phyloP scores from a whole-genome alignment of 371 early-diverging fungal genomes.

The Mortierella sp. region DNA sequence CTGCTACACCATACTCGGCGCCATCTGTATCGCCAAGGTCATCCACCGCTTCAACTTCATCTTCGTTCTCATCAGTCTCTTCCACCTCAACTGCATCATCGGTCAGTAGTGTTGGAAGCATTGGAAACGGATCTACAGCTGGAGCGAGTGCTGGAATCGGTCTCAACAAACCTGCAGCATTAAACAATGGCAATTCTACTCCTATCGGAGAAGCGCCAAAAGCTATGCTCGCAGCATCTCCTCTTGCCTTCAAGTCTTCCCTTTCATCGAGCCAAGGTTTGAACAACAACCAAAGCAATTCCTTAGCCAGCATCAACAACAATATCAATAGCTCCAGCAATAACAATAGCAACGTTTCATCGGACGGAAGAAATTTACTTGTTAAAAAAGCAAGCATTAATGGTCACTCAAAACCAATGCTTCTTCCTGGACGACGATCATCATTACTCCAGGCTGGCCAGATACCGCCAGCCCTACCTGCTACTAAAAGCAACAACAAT shows the following conservation, averaged over 20 bases:
- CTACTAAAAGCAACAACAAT: constrained; percentile 1
- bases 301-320: not conserved
- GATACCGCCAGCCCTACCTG: constrained; percentile 13
- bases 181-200: not conserved
- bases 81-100: constrained; percentile 11
- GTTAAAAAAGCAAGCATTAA: constrained; percentile 21
- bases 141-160: not conserved
- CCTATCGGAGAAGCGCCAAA: not conserved
- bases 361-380: constrained; percentile 2
- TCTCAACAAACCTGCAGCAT: constrained; percentile 1
- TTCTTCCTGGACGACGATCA: constrained; percentile 46
- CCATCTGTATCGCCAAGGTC: constrained; percentile 13
- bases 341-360: constrained; percentile 4
- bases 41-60: constrained; percentile 13
- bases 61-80: constrained; percentile 12
- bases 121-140: not conserved
- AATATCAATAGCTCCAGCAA: not conserved
- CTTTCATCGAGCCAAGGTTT: not conserved
- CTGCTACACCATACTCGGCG: not conserved
- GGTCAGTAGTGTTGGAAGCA: constrained; percentile 16
- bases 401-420: constrained; percentile 24
- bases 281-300: not conserved
- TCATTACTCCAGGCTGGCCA: constrained; percentile 38
- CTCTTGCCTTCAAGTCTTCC: constrained; percentile 16
- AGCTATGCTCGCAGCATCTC: not conserved